Conservation (phyloP, 1,139 yeast species). For the Debaryomyces sp. region DNA sequence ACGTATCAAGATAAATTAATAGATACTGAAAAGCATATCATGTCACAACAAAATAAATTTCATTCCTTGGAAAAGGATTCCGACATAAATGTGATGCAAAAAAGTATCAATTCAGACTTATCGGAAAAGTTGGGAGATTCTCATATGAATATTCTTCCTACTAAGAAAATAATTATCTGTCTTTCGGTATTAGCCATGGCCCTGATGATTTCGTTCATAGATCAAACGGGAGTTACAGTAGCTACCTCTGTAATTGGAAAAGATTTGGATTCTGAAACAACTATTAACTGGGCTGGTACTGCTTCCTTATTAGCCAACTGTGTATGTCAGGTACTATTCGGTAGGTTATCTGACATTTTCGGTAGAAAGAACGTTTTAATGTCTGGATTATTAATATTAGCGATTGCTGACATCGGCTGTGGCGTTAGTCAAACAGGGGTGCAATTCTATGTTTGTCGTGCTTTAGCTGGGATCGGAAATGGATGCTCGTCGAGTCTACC, state of each 20-base stretch:
- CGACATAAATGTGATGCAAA: conserved; percentile 8
- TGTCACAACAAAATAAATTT: background rate
- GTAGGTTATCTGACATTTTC: conserved; percentile 46
- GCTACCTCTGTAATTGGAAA: conserved; percentile 39
- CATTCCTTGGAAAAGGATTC: conserved; percentile 6
- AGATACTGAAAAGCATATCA: background rate
- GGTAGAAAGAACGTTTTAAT: conserved; percentile 45
- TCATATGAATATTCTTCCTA: conserved; percentile 38
- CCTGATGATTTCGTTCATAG: conserved; percentile 34
- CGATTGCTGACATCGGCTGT: conserved; percentile 43
- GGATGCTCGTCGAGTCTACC: conserved; percentile 47
- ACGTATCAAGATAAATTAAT: background rate
- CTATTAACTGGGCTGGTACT: conserved; percentile 57
- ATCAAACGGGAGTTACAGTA: conserved; percentile 47
- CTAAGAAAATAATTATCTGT: conserved; percentile 31
- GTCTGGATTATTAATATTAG: conserved; percentile 31
- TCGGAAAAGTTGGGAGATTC: conserved; percentile 40
- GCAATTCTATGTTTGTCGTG: conserved; percentile 45
- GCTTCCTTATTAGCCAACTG: conserved; percentile 49
- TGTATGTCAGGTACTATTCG: conserved; percentile 48
- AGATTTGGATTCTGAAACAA: conserved; percentile 37
- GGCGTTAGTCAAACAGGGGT: conserved; percentile 44
- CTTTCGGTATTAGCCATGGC: conserved; percentile 30
- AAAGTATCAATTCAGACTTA: conserved; percentile 15
- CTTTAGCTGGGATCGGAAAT: conserved; percentile 48